A percentile compares a stretch with the other conserved stretches of the same genome.
phyloP scores from a whole-genome alignment of 306 rosid species.

The barrel medic (Medicago truncatula) region DNA sequence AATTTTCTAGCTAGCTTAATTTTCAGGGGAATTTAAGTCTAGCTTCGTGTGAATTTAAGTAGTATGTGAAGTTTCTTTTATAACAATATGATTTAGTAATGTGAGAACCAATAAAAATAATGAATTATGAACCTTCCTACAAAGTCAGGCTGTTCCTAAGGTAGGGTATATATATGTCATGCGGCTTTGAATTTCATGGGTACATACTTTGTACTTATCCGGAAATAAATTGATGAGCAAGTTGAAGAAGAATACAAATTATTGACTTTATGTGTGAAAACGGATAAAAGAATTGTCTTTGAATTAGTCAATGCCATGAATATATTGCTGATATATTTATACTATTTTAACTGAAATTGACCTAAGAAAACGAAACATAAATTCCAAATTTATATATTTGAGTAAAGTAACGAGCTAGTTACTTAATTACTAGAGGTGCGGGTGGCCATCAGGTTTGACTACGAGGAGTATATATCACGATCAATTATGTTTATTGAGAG shows the following conservation, averaged over 20 bases:
- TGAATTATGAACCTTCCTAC: constrained; percentile 1
- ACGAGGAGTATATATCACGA: neutral
- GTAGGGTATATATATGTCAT: neutral
- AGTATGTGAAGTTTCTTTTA: neutral
- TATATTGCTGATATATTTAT: too few species aligned
- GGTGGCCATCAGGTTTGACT: neutral
- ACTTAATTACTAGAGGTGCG: neutral
- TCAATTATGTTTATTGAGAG: too few species aligned
- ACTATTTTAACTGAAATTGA: too few species aligned
- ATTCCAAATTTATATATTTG: too few species aligned
- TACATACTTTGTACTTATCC: neutral
- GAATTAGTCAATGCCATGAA: neutral
- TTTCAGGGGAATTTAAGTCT: neutral
- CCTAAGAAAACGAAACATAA: too few species aligned
- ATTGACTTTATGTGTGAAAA: neutral
- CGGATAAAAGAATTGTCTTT: neutral
- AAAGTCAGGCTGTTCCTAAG: neutral
- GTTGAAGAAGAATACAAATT: neutral
- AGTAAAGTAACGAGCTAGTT: too few species aligned
- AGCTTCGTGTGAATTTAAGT: neutral
- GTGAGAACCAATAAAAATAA: neutral
- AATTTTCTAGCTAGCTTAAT: neutral
- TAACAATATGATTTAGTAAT: neutral
- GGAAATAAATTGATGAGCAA: neutral
- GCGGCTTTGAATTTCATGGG: neutral